These are phyloP conservation scores for Phaeomoniella chlamydospora DNA, from an alignment of 2,329 filamentous ascomycete species.

Conservation along the genomic window DNA sequence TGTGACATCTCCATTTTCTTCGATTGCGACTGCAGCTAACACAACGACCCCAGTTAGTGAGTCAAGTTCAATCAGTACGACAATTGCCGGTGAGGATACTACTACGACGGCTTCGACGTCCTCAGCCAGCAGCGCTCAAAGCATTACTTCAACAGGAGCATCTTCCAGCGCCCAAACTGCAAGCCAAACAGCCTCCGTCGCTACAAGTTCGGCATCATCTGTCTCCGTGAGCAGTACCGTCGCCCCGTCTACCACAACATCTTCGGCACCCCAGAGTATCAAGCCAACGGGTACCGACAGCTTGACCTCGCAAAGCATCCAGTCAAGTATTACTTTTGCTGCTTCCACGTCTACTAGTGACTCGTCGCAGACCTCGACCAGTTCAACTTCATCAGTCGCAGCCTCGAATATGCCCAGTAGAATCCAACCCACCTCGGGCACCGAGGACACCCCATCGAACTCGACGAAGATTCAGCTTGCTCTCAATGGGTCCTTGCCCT, in stretches of 20 bases:
- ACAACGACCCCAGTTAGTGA: slow-evolving; percentile 1
- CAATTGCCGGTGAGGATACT: background rate
- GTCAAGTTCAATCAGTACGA: background rate
- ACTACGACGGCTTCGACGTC: slow-evolving; percentile 4
- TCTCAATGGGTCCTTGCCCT: slow-evolving; percentile 70
- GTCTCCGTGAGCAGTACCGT: background rate
- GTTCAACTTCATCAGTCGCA: slow-evolving; percentile 17
- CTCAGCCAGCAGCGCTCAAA: slow-evolving; percentile 1
- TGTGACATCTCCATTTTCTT: slow-evolving; percentile 2
- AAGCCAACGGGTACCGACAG: slow-evolving; percentile 30
- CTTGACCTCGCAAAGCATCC: slow-evolving; percentile 20
- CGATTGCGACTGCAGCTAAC: slow-evolving; percentile 4
- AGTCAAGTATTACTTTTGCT: slow-evolving; percentile 15
- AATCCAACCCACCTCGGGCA: slow-evolving; percentile 55
- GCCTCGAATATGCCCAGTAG: slow-evolving; percentile 43
- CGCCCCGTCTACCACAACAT: slow-evolving; percentile 11
- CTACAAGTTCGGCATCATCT: slow-evolving; percentile 1
- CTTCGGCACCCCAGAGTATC: slow-evolving; percentile 23
- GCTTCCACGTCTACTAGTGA: slow-evolving; percentile 13
- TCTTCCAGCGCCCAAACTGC: slow-evolving; percentile 9
- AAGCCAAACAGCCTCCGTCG: slow-evolving; percentile 1
- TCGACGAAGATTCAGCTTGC: slow-evolving; percentile 68
- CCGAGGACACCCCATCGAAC: slow-evolving; percentile 43
- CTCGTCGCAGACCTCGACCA: slow-evolving; percentile 16
- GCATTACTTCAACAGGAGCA: slow-evolving; percentile 5